A percentile compares a stretch with the other conserved stretches of the same genome.
Evolutionary conservation across 108 stramenopile species (phyloP).

Genomic region (Pseudonitzschia multistriata): DNA sequence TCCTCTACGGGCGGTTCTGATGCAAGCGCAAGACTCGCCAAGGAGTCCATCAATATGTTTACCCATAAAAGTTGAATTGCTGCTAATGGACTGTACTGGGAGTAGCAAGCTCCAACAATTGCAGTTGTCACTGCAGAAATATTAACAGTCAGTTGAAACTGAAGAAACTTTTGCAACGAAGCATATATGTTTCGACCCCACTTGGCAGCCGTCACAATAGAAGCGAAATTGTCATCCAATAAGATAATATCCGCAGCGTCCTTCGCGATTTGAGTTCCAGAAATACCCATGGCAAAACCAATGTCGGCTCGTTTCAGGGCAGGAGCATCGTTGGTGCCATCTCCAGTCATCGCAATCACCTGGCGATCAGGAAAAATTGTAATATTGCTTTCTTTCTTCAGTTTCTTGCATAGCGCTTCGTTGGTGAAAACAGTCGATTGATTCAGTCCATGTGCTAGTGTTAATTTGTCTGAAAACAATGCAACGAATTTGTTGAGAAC

Average conservation of each 20-base stretch:
- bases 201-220: conserved; percentile 95
- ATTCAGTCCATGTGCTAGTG: conserved; percentile 84
- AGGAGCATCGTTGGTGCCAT: conserved; percentile 99
- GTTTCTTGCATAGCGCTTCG: conserved; percentile 38
- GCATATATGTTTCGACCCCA: conserved; percentile 98
- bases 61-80: conserved; percentile 98
- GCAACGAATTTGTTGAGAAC: neutral
- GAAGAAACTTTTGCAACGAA: conserved; percentile 96
- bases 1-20: conserved; percentile 90
- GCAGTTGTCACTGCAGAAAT: conserved; percentile 91
- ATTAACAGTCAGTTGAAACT: conserved; percentile 98
- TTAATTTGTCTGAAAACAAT: conserved; percentile 59
- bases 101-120: conserved; percentile 84
- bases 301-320: conserved; percentile 98
- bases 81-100: conserved; percentile 87
- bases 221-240: conserved; percentile 95
- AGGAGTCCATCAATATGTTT: conserved; percentile 97
- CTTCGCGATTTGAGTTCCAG: conserved; percentile 97
- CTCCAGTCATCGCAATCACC: conserved; percentile 98
- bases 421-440: conserved; percentile 77
- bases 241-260: conserved; percentile 94
- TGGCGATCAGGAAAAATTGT: conserved; percentile 82
- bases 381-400: conserved; percentile 54
- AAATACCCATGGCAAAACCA: conserved; percentile 96
- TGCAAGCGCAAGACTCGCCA: conserved; percentile 95